phyloP scores from a whole-genome alignment of 164 flowering plant species.

The Dillenia turbinata region DNA sequence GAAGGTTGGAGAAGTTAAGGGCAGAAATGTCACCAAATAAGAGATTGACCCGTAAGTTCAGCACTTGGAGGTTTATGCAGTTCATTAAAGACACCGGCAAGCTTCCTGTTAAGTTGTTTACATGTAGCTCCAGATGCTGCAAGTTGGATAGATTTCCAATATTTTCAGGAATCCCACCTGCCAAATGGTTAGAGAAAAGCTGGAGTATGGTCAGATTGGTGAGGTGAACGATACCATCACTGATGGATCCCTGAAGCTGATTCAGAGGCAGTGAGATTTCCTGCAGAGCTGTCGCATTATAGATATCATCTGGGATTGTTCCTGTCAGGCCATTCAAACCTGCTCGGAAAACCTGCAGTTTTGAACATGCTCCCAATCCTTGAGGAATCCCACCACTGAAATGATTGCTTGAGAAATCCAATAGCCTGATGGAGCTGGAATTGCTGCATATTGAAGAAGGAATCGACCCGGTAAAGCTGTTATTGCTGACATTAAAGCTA shows the following conservation, averaged over 20 bases:
- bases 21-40: slow-evolving; percentile 15
- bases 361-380: slow-evolving; percentile 40
- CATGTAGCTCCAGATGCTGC: slow-evolving; percentile 33
- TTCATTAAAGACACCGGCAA: slow-evolving; percentile 44
- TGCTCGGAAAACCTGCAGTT: slow-evolving; percentile 36
- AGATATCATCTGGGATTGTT: slow-evolving; percentile 36
- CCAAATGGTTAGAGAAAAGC: slow-evolving; percentile 37
- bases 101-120: slow-evolving; percentile 43
- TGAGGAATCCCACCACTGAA: slow-evolving; percentile 33
- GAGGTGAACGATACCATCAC: slow-evolving; percentile 23
- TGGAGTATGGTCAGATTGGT: slow-evolving; percentile 32
- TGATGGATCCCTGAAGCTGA: slow-evolving; percentile 26
- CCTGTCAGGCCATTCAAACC: slow-evolving; percentile 50
- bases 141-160: slow-evolving; percentile 43
- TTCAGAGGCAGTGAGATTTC: slow-evolving; percentile 43
- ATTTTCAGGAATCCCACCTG: slow-evolving; percentile 32
- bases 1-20: slow-evolving; percentile 22
- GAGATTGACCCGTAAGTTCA: slow-evolving; percentile 39
- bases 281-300: slow-evolving; percentile 18
- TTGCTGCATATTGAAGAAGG: slow-evolving; percentile 35
- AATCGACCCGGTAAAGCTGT: slow-evolving; percentile 39
- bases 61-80: slow-evolving; percentile 29
- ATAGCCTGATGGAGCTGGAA: slow-evolving; percentile 10
- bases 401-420: slow-evolving; percentile 54
- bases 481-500: slow-evolving; percentile 45